Evolutionary conservation across 129 eudicot genomes (phyloP).

Genomic region (Artemisia tridentata): DNA sequence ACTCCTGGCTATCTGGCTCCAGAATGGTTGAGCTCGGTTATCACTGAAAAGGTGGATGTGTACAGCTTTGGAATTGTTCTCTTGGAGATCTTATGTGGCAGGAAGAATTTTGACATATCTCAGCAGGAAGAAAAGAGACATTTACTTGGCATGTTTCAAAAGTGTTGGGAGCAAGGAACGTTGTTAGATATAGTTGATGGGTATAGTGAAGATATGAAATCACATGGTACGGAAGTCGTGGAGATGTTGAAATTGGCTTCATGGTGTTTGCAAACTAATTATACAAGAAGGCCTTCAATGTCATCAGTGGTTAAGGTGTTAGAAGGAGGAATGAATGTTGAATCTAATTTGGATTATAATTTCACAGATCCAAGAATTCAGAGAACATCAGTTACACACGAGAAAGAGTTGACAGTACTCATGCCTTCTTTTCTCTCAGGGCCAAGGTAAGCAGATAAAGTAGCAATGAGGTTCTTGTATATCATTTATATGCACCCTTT

Average conservation of each 20-base stretch:
- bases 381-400: not conserved
- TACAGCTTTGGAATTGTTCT: constrained; percentile 31
- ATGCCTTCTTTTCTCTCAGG: constrained; percentile 20
- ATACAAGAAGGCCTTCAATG: constrained; percentile 50
- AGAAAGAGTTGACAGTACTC: constrained; percentile 2
- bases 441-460: constrained; percentile 10
- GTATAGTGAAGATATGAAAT: constrained; percentile 22
- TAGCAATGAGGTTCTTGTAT: too few relatives aligned
- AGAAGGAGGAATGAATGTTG: constrained; percentile 28
- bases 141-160: constrained; percentile 26
- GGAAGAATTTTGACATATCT: constrained; percentile 22
- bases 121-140: constrained; percentile 21
- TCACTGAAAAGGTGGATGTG: constrained; percentile 30
- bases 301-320: constrained; percentile 47
- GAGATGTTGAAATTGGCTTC: constrained; percentile 39
- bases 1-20: constrained; percentile 33
- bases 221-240: constrained; percentile 31
- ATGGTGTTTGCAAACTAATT: too few relatives aligned
- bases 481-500: too few relatives aligned
- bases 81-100: constrained; percentile 32
- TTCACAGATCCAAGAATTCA: constrained; percentile 24
- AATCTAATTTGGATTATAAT: constrained; percentile 18
- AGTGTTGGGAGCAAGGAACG: constrained; percentile 18
- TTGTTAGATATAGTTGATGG: constrained; percentile 29
- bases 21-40: constrained; percentile 21